These are phyloP conservation scores for Platanthera guangdongensis DNA, from an alignment of 106 monocot species.

Conservation along the genomic window DNA sequence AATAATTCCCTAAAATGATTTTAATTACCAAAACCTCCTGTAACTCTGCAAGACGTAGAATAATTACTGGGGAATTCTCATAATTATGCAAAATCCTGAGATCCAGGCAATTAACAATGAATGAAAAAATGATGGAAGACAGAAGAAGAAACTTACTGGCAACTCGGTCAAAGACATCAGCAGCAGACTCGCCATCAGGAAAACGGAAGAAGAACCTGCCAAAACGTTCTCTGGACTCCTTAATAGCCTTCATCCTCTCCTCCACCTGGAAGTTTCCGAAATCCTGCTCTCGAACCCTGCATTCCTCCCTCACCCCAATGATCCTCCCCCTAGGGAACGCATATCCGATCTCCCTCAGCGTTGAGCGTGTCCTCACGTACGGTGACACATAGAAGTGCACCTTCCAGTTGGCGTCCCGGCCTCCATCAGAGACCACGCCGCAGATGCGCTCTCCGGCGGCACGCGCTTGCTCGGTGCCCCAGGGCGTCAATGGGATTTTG, in stretches of 20 bases:
- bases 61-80: no score
- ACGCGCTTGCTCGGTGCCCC: conserved; percentile 59
- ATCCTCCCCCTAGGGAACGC: conserved; percentile 47
- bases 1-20: no score
- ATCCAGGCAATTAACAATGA: no score
- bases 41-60: no score
- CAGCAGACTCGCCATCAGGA: conserved; percentile 94
- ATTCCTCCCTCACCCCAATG: conserved; percentile 83
- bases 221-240: conserved; percentile 66
- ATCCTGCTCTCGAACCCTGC: conserved; percentile 86
- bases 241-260: conserved; percentile 75
- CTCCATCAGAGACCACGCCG: conserved; percentile 20
- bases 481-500: conserved; percentile 61
- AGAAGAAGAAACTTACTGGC: conserved; percentile 37
- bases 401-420: conserved; percentile 34
- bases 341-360: conserved; percentile 70
- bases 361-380: conserved; percentile 60
- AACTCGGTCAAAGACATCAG: conserved; percentile 89
- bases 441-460: conserved; percentile 37
- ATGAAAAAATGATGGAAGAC: background rate
- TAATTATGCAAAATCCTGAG: no score
- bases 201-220: conserved; percentile 97
- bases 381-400: conserved; percentile 85
- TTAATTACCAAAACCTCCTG: no score
- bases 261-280: conserved; percentile 95